Evolutionary conservation across 192 early-diverging fungal species (phyloP), one percentile per base, ranked within the genome.

Genomic region (Endogone sp.): DNA sequence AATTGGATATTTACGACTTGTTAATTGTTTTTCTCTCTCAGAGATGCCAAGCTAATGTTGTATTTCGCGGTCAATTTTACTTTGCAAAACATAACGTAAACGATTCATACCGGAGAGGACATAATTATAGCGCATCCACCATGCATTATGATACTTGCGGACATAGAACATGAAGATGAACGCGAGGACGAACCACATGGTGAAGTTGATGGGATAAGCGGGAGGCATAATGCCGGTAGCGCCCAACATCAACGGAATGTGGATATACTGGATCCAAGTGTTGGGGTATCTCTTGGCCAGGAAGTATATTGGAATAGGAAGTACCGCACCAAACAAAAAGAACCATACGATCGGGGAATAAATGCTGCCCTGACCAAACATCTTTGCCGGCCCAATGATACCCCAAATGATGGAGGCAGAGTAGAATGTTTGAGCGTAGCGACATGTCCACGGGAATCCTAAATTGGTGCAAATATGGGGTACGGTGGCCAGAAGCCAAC

Each of bases 361-460:
- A 2, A 74, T 62, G n/a, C 76, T 75, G 21, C 74, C 76, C 49
- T 32, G 30, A 24, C 73, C 78, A 65, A 91, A 91, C 79, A 91
- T 85, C 22, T 84, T 78, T 21, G 61, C 67, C 13, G 92, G 89
- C 29, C 88, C 89, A 65, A 94, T 90, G 11, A 86, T 81, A n/a
- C 92, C 92, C 91, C 91, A 94, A 58, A 94, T 88, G 55, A 85
- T 75, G 21, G 82, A 88, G 30, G 84, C 88, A 57, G 82, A 84
- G 80, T 82, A 86, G 68, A 92, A 94, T 25, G 81, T 82, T 4
- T 68, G 68, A 60, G 82, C 81, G 32, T 65, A 73, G 65, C 76
- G 77, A 65, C 85, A 84, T 32, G 80, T 81, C 65, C 79, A 86
- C 3, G 85, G 75, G 65, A 64, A 68, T 0, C 71, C 85, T 0